Conservation (phyloP, 371 early-diverging fungal species). For the Mortierella sp. region DNA sequence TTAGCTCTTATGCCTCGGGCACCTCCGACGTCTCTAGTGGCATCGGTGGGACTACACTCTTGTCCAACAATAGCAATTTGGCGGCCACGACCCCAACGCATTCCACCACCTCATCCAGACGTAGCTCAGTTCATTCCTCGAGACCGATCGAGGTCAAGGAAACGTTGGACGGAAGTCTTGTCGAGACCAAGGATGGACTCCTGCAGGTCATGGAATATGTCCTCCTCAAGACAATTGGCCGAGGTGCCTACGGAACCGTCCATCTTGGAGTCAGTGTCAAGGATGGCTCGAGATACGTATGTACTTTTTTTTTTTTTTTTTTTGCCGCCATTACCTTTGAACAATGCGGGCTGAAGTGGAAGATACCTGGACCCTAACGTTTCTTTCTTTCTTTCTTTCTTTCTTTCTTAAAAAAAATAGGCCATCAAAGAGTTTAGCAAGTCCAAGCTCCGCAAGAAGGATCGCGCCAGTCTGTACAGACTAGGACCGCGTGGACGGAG, state of each 20-base stretch:
- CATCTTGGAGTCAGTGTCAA: conserved; percentile 75
- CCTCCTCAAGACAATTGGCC: conserved; percentile 79
- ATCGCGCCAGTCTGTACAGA: conserved; percentile 66
- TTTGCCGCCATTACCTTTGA: neutral
- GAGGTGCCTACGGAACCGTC: conserved; percentile 92
- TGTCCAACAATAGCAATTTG: conserved; percentile 6
- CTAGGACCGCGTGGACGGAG: conserved; percentile 58
- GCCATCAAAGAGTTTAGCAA: conserved; percentile 95
- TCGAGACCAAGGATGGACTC: conserved; percentile 74
- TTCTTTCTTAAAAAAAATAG: conserved; percentile 51
- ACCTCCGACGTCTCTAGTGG: neutral
- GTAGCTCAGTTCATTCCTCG: conserved; percentile 21
- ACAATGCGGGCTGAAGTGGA: too few relatives aligned
- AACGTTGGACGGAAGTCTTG: conserved; percentile 76
- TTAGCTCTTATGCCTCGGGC: neutral
- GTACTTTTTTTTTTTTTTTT: conserved; percentile 13
- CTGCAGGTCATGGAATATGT: conserved; percentile 85
- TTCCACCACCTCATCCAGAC: conserved; percentile 14
- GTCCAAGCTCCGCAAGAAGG: conserved; percentile 77
- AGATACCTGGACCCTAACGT: too few relatives aligned
- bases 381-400: conserved; percentile 8
- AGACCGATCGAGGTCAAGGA: conserved; percentile 60
- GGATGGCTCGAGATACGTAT: conserved; percentile 68
- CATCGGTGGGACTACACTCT: too few relatives aligned
- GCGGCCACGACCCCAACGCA: neutral